Conservation (phyloP, 345 rosid species). For the Linum usitatissimum region DNA sequence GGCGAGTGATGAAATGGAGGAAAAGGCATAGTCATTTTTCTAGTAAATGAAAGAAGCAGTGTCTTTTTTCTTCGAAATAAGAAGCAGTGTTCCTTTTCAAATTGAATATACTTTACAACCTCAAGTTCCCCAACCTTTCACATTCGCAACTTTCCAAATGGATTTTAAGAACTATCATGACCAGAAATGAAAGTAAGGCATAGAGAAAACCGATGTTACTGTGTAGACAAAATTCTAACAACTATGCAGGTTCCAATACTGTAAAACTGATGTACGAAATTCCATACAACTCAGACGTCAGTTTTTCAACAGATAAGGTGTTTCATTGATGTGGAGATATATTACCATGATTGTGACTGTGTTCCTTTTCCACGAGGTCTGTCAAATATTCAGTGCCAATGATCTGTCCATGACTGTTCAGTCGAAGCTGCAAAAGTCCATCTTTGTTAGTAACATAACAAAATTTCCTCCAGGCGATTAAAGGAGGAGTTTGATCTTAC, state of each 20-base stretch:
- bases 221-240: neutral
- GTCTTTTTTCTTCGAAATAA: too few species aligned
- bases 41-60: too few species aligned
- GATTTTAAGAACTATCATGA: too few species aligned
- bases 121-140: too few species aligned
- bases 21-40: conserved; percentile 32
- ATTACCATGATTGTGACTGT: conserved; percentile 68
- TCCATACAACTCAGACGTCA: neutral
- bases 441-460: conserved; percentile 17
- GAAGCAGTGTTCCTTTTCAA: too few species aligned
- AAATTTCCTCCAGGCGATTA: neutral
- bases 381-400: conserved; percentile 88
- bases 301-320: neutral
- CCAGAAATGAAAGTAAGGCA: too few species aligned
- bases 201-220: too few species aligned
- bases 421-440: conserved; percentile 68
- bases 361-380: conserved; percentile 91
- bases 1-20: conserved; percentile 90
- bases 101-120: too few species aligned
- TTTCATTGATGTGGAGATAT: neutral
- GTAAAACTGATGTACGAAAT: neutral
- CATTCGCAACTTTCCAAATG: too few species aligned
- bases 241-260: neutral
- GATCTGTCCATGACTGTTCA: conserved; percentile 71
- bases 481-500: conserved; percentile 26